phyloP scores from a whole-genome alignment of 495 filamentous ascomycete species.

The Xylaria sp. region DNA sequence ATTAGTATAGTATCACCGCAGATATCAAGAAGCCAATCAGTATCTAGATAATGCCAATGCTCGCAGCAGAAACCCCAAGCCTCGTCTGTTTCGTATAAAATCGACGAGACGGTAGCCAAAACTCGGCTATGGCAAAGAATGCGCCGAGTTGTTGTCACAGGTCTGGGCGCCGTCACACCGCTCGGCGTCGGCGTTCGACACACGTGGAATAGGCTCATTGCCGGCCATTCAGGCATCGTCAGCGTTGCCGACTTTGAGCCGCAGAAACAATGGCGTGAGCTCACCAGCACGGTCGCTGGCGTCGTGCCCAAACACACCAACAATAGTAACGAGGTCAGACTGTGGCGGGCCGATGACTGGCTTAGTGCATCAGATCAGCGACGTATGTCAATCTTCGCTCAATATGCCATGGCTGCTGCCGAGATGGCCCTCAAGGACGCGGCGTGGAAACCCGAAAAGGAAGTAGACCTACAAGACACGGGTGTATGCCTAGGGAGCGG shows the following conservation, averaged over 20 bases:
- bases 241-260: conserved; percentile 66
- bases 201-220: conserved; percentile 82
- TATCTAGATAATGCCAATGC: background rate
- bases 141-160: conserved; percentile 95
- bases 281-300: conserved; percentile 86
- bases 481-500: conserved; percentile 95
- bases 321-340: conserved; percentile 29
- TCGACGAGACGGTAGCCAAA: background rate
- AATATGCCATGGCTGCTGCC: conserved; percentile 87
- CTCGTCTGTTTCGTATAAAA: background rate
- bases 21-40: conserved; percentile 3
- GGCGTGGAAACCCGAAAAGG: conserved; percentile 70
- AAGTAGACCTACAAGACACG: conserved; percentile 72
- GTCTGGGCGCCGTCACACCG: conserved; percentile 90
- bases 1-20: no score
- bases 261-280: conserved; percentile 61
- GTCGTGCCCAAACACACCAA: conserved; percentile 64
- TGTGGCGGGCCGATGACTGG: conserved; percentile 82
- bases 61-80: background rate
- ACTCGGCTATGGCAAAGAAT: conserved; percentile 56
- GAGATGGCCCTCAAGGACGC: conserved; percentile 88
- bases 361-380: conserved; percentile 73
- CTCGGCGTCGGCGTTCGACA: conserved; percentile 80
- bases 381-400: conserved; percentile 88
- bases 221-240: conserved; percentile 78